Evolutionary conservation across 768 basidiomycete species (phyloP).

Genomic region (Phanerodontia chrysosporium): DNA sequence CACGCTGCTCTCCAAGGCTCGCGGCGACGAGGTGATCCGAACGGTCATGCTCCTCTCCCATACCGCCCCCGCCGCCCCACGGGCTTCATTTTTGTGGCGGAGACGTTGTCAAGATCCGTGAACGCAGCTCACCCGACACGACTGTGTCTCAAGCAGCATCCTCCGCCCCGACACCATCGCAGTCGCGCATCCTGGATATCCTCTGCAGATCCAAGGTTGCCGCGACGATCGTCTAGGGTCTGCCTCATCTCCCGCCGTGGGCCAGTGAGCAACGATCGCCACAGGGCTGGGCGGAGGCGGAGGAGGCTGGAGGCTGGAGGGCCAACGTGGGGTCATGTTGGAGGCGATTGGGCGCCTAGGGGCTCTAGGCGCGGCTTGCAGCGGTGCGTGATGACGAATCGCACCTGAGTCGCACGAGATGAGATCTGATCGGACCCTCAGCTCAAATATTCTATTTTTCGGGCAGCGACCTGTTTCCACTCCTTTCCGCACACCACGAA

Average conservation of each 20-base stretch:
- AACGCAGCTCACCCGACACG: neutral
- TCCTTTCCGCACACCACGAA: slow-evolving; percentile 2
- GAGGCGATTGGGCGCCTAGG: neutral
- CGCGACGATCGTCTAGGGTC: too few species aligned
- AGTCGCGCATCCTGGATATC: too few species aligned
- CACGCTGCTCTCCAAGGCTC: neutral
- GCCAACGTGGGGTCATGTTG: too few species aligned
- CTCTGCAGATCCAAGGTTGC: too few species aligned
- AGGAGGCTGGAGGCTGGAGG: too few species aligned
- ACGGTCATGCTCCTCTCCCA: neutral
- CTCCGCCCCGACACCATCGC: too few species aligned
- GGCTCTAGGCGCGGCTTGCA: too few species aligned
- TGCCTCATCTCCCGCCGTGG: too few species aligned
- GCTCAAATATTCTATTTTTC: neutral
- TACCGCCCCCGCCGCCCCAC: neutral
- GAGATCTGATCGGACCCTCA: neutral
- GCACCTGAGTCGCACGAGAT: neutral
- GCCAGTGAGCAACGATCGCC: too few species aligned
- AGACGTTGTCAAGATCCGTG: neutral
- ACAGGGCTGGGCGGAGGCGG: too few species aligned
- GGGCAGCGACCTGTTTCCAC: neutral
- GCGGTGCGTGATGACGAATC: neutral
- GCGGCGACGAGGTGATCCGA: neutral
- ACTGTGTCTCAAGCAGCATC: neutral
- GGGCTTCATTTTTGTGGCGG: neutral